Evolutionary conservation across 75 land plant genomes (phyloP), one percentile per base, ranked within the genome.

Genomic region (Pseudotsuga menziesii): DNA sequence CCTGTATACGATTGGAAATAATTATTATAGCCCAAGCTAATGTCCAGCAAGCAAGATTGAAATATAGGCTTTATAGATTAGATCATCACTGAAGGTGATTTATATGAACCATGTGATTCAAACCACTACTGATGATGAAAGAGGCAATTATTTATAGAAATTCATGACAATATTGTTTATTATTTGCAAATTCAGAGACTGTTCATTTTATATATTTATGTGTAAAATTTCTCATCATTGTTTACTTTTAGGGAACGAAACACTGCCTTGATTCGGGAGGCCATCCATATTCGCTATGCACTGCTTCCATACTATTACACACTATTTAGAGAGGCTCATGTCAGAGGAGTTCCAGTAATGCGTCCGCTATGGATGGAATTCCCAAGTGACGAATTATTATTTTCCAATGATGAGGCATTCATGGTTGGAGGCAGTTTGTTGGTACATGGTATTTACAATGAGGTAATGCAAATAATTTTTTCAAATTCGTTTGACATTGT

Each of bases 281-380:
- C 99, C 32, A 91, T 97, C 73, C 92, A 82, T 39, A 56, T 78
- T 15, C 91, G 99, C 3, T 97, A 97, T 78, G 74, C 76, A 57
- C 75, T 93, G 60, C 89, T 97, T 14, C 99, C 99, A 57, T 93
- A 91, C 76, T 93, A 85, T 67, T 97, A 97, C 80, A 95, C 98
- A 11, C 78, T 97, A 56, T 97, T 97, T 77, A 88, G 92, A 81
- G 94, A 90, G 77, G 96, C 99, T 56, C 89, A 85, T 78, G 76
- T 78, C 25, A 95, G 75, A 81, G 99, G 99, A 67, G 25, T 90
- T 67, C 99, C 99, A 32, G 83, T 97, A 61, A 87, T 92, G 85
- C 98, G 99, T 57, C 96, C 99, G 19, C 75, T 97, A 69, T 97
- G 99, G 99, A 88, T 95, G 90, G 99, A 97, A 74, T 95, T 89